Evolutionary conservation across 139 green algal species (phyloP).

Genomic region (Coelastrella sp.): DNA sequence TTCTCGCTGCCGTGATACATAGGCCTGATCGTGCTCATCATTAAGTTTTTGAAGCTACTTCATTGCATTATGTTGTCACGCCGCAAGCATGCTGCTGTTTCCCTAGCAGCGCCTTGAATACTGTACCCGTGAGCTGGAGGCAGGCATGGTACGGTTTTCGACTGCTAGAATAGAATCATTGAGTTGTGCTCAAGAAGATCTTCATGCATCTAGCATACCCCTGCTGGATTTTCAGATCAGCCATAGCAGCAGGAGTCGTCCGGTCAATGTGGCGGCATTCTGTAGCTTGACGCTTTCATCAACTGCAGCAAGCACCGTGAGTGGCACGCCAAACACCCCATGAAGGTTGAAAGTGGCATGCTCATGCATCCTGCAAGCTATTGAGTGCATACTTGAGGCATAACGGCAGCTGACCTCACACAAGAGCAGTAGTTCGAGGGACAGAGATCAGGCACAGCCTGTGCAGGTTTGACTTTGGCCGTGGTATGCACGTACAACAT

Average conservation of each 20-base stretch:
- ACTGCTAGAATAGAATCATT: not conserved
- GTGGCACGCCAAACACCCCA: not conserved
- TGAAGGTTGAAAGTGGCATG: not conserved
- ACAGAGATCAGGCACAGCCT: too few relatives aligned
- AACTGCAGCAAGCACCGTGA: constrained; percentile 31
- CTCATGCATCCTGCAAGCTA: not conserved
- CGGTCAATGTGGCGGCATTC: constrained; percentile 19
- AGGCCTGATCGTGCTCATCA: too few relatives aligned
- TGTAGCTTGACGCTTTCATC: constrained; percentile 14
- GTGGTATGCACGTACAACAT: too few relatives aligned
- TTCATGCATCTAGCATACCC: not conserved
- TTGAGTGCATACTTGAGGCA: not conserved
- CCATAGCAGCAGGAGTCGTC: not conserved
- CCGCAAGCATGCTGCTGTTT: too few relatives aligned
- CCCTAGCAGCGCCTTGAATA: not conserved
- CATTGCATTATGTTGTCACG: too few relatives aligned
- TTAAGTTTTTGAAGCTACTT: too few relatives aligned
- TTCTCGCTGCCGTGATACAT: too few relatives aligned
- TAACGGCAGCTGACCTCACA: not conserved
- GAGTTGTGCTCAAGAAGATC: not conserved
- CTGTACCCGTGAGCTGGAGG: not conserved
- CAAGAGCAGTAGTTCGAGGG: not conserved
- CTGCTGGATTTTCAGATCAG: constrained; percentile 30
- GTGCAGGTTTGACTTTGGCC: too few relatives aligned
- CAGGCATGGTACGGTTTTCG: constrained; percentile 27